These are phyloP conservation scores for Fusarium compactum DNA, from an alignment of 2,329 filamentous ascomycete species.

Conservation along the genomic window DNA sequence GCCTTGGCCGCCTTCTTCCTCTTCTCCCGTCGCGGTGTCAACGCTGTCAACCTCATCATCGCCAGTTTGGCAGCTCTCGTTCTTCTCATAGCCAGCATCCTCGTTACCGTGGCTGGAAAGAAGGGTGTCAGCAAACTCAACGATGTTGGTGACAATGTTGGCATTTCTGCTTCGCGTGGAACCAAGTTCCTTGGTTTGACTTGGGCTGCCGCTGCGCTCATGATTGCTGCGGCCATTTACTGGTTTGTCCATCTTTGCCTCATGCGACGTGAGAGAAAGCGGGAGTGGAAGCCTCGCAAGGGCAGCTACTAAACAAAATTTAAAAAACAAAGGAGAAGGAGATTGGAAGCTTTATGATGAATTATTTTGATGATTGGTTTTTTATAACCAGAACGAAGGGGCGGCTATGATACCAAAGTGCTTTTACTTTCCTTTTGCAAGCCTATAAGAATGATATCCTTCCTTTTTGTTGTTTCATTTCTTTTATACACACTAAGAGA, in stretches of 20 bases:
- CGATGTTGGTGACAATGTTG: constrained; percentile 57
- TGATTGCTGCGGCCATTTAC: constrained; percentile 55
- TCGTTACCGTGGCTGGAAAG: constrained; percentile 57
- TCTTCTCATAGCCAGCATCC: constrained; percentile 57
- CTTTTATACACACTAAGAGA: constrained; percentile 1
- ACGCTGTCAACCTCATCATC: constrained; percentile 55
- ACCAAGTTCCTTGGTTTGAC: constrained; percentile 59
- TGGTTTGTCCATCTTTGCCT: constrained; percentile 56
- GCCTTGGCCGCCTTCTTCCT: constrained; percentile 54
- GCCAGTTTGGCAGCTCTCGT: constrained; percentile 53
- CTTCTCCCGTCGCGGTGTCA: constrained; percentile 42
- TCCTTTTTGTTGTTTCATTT: not conserved
- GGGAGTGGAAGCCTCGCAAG: constrained; percentile 46
- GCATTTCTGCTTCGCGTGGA: constrained; percentile 59
- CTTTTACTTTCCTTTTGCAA: constrained; percentile 21
- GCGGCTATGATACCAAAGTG: constrained; percentile 41
- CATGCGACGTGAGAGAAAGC: constrained; percentile 47
- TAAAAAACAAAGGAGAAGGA: constrained; percentile 17
- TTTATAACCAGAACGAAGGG: constrained; percentile 11
- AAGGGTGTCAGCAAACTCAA: constrained; percentile 59
- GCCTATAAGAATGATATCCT: constrained; percentile 9
- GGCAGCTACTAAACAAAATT: constrained; percentile 43
- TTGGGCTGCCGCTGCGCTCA: constrained; percentile 62
- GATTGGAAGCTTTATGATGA: constrained; percentile 3
- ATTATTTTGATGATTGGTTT: constrained; percentile 19